Evolutionary conservation across 176 grass and related monocot genomes (phyloP).

Genomic region (Saccharum spontaneum): DNA sequence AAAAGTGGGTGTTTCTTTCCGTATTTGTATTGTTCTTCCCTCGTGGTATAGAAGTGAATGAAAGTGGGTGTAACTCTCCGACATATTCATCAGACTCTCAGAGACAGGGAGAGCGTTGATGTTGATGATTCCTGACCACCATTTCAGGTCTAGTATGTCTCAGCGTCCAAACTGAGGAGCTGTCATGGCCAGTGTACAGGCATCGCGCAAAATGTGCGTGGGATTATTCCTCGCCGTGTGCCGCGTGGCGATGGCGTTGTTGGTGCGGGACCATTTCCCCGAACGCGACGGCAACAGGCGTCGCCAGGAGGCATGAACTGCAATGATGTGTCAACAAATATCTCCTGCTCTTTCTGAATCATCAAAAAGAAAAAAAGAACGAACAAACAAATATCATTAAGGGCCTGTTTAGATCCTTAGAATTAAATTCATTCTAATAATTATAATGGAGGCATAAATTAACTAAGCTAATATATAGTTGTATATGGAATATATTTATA

Average conservation of each 20-base stretch:
- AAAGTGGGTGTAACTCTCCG: not conserved
- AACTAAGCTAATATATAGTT: no score
- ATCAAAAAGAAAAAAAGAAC: not conserved
- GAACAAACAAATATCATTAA: not conserved
- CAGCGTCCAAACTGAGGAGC: not conserved
- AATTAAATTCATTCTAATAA: no score
- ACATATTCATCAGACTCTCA: not conserved
- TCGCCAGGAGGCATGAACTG: not conserved
- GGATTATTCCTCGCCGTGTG: slow-evolving; percentile 1
- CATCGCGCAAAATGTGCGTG: not conserved
- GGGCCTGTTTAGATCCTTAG: no score
- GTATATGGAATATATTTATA: no score
- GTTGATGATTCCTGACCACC: not conserved
- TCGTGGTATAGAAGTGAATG: not conserved
- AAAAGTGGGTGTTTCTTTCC: not conserved
- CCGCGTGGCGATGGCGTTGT: not conserved
- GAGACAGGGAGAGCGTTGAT: not conserved
- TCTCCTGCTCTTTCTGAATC: not conserved
- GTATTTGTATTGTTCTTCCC: not conserved
- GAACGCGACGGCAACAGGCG: not conserved
- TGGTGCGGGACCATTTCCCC: not conserved
- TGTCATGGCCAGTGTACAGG: not conserved
- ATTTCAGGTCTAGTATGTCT: not conserved
- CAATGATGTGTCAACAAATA: not conserved
- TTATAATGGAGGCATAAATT: no score